Evolutionary conservation across 345 rosid species (phyloP), one percentile per base, ranked within the genome.

Genomic region (Conringia planisiliqua): DNA sequence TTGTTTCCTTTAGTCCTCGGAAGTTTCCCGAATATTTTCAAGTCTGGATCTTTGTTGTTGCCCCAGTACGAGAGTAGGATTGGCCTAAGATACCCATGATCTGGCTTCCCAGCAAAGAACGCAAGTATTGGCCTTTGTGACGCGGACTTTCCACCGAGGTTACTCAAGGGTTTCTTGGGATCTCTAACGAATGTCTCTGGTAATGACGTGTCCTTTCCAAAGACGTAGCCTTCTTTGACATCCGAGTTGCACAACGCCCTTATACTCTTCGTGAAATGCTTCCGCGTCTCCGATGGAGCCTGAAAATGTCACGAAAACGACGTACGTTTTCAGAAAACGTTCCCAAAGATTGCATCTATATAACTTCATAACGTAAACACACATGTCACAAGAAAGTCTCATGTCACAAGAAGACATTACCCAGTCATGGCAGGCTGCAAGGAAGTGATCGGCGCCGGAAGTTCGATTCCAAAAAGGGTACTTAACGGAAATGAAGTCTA

Each of bases 381-480:
- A 55, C 39, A 50, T 7, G 69, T 39, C 8, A 29, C 4, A 16
- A 70, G 20, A 62, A 8, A 42, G 4, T 30, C 18, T 10, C 51
- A 26, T 56, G 29, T 11, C 10, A 44, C 16, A 5, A 51, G 72
- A 46, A 67, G 68, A 59, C 78, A 67, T 55, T 87, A 91, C 98
- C 98, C 96, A 94, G 70, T 94, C 98, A 77, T 94, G 98, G 85
- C 98, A 94, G 77, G 97, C 97, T 14, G 83, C 96, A 3, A 94
- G 90, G 70, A 94, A 91, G 80, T 94, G 98, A 79, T 94, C 98
- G 4, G 90, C 86, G 16, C 98, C 98, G 7, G 79, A 84, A 26
- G 96, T 94, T 83, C 98, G 80, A 62, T 91, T 94, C 98, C 98
- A 94, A 73, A 84, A 89, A 59, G 90, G 86, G 77, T 94, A 82